Evolutionary conservation across 139 green algal genomes (phyloP).

Genomic region (Coelastrella sp.): DNA sequence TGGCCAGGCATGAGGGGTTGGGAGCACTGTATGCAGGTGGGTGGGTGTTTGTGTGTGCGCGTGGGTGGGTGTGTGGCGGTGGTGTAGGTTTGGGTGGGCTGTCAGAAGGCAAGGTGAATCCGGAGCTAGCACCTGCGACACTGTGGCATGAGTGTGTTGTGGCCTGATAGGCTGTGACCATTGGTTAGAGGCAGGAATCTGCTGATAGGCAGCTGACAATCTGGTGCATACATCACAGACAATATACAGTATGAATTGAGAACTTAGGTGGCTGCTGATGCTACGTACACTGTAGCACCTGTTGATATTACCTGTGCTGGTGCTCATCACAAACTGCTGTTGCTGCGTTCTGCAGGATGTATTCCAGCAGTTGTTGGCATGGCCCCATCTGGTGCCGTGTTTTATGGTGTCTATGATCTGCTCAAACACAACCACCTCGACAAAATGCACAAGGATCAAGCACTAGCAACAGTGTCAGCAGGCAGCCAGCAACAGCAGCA

Average conservation of each 20-base stretch:
- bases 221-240: no score
- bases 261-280: no score
- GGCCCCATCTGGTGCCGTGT: constrained; percentile 84
- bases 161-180: no score
- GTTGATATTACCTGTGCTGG: neutral
- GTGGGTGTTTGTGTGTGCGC: neutral
- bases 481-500: constrained; percentile 8
- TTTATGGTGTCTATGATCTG: constrained; percentile 88
- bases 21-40: constrained; percentile 75
- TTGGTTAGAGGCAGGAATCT: no score
- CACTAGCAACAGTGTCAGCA: no score
- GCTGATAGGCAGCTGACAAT: no score
- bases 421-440: constrained; percentile 70
- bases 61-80: neutral
- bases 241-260: no score
- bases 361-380: constrained; percentile 82
- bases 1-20: constrained; percentile 74
- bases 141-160: no score
- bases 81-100: neutral
- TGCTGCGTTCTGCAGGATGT: constrained; percentile 60
- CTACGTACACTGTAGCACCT: no score
- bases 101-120: neutral
- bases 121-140: no score
- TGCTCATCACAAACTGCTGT: neutral
- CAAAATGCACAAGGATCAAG: neutral